These are phyloP conservation scores for Begonia fuchsioides DNA, from an alignment of 306 rosid genomes.

Conservation along the genomic window DNA sequence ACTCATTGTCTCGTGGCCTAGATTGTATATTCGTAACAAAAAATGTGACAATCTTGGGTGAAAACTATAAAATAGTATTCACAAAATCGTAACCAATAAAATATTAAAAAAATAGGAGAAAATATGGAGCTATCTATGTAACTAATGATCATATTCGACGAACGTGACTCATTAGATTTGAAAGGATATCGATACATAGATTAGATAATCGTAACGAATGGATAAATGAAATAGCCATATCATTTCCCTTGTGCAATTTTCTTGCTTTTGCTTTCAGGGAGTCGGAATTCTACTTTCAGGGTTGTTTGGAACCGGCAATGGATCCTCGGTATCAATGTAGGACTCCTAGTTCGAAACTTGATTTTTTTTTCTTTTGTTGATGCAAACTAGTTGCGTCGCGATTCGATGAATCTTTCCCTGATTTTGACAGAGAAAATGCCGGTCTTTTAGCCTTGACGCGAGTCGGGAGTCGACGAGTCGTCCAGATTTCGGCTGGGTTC, in stretches of 20 bases:
- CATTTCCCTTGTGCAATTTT: not conserved
- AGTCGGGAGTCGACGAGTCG: slow-evolving; percentile 94
- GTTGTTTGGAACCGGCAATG: slow-evolving; percentile 78
- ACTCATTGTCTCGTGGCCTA: too few species aligned
- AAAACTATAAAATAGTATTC: too few species aligned
- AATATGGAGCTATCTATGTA: too few species aligned
- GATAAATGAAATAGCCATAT: too few species aligned
- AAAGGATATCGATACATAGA: too few species aligned
- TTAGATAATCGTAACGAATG: too few species aligned
- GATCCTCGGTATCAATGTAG: slow-evolving; percentile 97
- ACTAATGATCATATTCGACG: too few species aligned
- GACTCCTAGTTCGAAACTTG: slow-evolving; percentile 17
- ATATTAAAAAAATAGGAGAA: too few species aligned
- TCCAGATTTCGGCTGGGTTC: slow-evolving; percentile 95
- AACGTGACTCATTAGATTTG: too few species aligned
- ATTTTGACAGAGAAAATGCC: slow-evolving; percentile 63
- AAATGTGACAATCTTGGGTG: too few species aligned
- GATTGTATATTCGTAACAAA: too few species aligned
- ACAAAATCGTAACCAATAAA: too few species aligned
- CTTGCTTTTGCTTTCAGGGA: slow-evolving; percentile 43
- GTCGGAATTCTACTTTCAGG: slow-evolving; percentile 87
- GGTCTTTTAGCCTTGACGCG: slow-evolving; percentile 95
- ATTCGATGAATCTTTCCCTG: not conserved
- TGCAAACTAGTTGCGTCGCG: not conserved
- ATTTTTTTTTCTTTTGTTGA: slow-evolving; percentile 7